Evolutionary conservation across 2,329 filamentous ascomycete genomes (phyloP).

Genomic region (Trichoderma lentiforme): DNA sequence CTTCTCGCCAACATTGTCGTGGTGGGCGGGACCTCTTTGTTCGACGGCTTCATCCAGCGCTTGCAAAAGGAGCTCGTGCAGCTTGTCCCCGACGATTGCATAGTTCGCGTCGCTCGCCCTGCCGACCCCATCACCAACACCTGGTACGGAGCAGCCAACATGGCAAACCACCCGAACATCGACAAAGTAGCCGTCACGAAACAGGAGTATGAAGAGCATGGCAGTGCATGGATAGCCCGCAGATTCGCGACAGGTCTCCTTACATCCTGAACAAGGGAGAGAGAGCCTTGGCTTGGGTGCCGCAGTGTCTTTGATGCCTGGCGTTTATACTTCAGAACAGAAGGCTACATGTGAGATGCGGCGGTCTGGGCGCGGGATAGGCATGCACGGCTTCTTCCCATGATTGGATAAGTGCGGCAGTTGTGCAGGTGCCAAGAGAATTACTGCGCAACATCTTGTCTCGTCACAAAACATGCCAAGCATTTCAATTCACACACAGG

Average conservation of each 20-base stretch:
- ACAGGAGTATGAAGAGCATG: conserved; percentile 86
- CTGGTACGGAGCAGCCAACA: conserved; percentile 79
- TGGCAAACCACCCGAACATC: conserved; percentile 68
- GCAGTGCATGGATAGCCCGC: conserved; percentile 68
- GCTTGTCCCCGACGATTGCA: conserved; percentile 71
- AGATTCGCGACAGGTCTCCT: conserved; percentile 53
- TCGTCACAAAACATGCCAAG: neutral
- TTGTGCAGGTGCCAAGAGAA: neutral
- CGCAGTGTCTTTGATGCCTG: neutral
- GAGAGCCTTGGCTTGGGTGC: neutral
- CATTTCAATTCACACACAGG: neutral
- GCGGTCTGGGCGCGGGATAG: neutral
- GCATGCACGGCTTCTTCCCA: neutral
- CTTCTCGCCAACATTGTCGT: conserved; percentile 84
- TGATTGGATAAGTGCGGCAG: neutral
- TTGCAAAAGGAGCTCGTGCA: conserved; percentile 71
- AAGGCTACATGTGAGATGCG: neutral
- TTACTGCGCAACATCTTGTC: neutral
- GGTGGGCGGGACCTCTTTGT: conserved; percentile 78
- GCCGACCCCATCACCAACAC: conserved; percentile 73
- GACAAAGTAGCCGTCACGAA: conserved; percentile 73
- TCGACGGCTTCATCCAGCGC: conserved; percentile 78
- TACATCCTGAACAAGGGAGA: conserved; percentile 4
- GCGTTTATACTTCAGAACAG: neutral
- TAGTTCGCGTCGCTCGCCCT: conserved; percentile 69